Evolutionary conservation across 148 eudicot genomes (phyloP).

Genomic region (Vaccinium vitisidaea): DNA sequence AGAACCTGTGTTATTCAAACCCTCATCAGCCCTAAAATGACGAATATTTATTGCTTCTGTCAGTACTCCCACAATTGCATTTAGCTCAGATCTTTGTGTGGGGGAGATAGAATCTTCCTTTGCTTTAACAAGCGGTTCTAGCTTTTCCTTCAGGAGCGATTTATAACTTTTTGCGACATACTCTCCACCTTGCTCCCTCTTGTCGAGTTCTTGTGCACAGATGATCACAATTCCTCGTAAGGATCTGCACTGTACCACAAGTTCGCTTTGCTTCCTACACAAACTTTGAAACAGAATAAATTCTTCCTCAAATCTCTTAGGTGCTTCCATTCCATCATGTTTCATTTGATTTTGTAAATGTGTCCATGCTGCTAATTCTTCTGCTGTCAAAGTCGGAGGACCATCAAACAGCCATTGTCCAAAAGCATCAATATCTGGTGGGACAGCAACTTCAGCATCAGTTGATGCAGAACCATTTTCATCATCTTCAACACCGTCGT

Average conservation of each 20-base stretch:
- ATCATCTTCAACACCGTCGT: neutral
- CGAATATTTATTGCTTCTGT: neutral
- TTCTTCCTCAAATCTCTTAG: neutral
- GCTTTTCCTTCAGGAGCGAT: conserved; percentile 3
- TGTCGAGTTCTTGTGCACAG: neutral
- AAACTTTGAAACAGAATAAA: neutral
- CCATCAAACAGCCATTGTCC: neutral
- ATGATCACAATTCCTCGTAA: neutral
- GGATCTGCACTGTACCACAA: neutral
- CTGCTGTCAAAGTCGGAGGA: neutral
- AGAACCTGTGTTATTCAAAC: neutral
- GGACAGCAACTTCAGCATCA: neutral
- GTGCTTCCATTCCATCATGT: neutral
- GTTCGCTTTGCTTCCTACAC: neutral
- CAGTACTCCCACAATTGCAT: neutral
- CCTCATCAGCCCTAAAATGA: neutral
- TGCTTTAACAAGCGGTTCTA: neutral
- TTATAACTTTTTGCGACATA: neutral
- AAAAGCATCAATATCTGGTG: neutral
- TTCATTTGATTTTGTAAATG: neutral
- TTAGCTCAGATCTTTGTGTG: neutral
- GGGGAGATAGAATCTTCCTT: neutral
- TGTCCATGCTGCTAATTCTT: neutral
- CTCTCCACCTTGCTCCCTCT: neutral
- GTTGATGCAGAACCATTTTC: neutral